phyloP scores from a whole-genome alignment of 495 filamentous ascomycete species.

The Amorphotheca resinae region DNA sequence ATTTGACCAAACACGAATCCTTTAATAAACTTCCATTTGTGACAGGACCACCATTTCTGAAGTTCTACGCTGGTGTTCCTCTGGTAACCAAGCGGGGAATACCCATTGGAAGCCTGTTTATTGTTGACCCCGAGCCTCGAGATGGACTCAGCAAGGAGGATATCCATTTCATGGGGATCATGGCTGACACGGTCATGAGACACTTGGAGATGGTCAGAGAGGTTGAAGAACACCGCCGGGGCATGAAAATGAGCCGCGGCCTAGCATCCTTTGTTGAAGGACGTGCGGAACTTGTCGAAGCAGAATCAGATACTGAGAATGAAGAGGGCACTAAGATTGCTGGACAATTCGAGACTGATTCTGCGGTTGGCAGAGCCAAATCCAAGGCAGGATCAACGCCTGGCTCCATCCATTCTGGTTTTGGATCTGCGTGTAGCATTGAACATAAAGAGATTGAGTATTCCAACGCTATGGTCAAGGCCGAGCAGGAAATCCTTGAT shows the following conservation, averaged over 20 bases:
- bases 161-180: slow-evolving; percentile 30
- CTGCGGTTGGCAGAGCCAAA: slow-evolving; percentile 4
- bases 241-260: slow-evolving; percentile 46
- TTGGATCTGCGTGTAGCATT: slow-evolving; percentile 6
- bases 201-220: slow-evolving; percentile 48
- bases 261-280: slow-evolving; percentile 53
- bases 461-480: slow-evolving; percentile 6
- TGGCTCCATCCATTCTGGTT: neutral
- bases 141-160: slow-evolving; percentile 27
- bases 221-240: slow-evolving; percentile 43
- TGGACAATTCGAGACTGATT: slow-evolving; percentile 16
- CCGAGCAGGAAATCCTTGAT: slow-evolving; percentile 9
- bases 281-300: slow-evolving; percentile 21
- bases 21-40: slow-evolving; percentile 35
- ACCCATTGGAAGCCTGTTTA: slow-evolving; percentile 58
- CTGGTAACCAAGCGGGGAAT: slow-evolving; percentile 55
- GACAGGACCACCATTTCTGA: slow-evolving; percentile 28
- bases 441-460: slow-evolving; percentile 11
- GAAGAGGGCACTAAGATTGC: slow-evolving; percentile 15
- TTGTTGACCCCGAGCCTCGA: slow-evolving; percentile 46
- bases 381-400: slow-evolving; percentile 1
- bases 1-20: slow-evolving; percentile 36
- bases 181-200: slow-evolving; percentile 47
- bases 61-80: slow-evolving; percentile 54
- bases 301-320: slow-evolving; percentile 11